phyloP scores from a whole-genome alignment of 2,329 filamentous ascomycete species.

The Trichophyton rubrum region DNA sequence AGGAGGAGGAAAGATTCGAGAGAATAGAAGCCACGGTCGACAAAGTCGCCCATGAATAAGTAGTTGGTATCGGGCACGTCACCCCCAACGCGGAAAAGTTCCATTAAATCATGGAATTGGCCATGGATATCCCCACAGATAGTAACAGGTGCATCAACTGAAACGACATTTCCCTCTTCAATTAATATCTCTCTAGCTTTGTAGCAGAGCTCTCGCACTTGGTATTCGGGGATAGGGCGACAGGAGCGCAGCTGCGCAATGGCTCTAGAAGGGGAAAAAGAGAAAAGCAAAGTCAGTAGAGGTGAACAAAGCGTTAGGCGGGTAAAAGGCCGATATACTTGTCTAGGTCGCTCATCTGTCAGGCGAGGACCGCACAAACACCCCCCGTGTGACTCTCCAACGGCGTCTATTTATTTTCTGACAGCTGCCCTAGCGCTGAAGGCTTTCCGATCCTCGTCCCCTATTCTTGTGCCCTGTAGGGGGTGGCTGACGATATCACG shows the following conservation, averaged over 20 bases:
- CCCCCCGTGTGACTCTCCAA: background rate
- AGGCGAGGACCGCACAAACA: conserved; percentile 13
- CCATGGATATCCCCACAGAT: conserved; percentile 98
- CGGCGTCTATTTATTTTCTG: background rate
- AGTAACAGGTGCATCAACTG: conserved; percentile 91
- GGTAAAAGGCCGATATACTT: conserved; percentile 43
- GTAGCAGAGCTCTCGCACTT: conserved; percentile 93
- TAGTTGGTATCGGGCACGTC: conserved; percentile 98
- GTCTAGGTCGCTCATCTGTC: conserved; percentile 79
- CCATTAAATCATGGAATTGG: conserved; percentile 96
- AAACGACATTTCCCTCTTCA: conserved; percentile 99
- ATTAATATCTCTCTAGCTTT: conserved; percentile 98
- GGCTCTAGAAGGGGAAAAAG: conserved; percentile 45
- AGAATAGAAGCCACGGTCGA: conserved; percentile 95
- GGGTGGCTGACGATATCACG: background rate
- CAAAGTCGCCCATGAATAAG: conserved; percentile 93
- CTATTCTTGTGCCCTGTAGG: background rate
- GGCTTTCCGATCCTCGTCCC: background rate
- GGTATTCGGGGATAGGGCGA: conserved; percentile 84
- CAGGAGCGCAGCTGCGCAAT: conserved; percentile 93
- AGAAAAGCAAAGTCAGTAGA: background rate
- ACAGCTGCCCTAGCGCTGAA: background rate
- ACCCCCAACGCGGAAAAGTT: conserved; percentile 96
- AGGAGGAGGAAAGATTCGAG: conserved; percentile 97
- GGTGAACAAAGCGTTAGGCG: background rate